These are phyloP conservation scores for Pterocarpus santalinus DNA, from an alignment of 306 rosid genomes.

Conservation along the genomic window DNA sequence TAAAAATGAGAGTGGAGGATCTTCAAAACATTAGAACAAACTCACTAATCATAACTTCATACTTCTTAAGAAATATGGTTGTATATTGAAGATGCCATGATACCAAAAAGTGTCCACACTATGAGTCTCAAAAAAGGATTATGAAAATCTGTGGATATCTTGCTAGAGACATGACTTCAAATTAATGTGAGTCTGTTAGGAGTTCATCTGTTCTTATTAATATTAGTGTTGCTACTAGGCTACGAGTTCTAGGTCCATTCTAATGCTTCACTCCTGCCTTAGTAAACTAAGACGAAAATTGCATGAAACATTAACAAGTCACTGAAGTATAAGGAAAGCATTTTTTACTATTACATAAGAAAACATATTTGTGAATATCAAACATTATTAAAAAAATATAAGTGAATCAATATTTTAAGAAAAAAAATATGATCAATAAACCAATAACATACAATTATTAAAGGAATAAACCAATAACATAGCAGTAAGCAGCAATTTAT, in stretches of 20 bases:
- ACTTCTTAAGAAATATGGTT: neutral
- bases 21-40: neutral
- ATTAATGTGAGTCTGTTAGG: neutral
- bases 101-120: neutral
- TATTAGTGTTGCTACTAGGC: neutral
- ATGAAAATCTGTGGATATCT: too few relatives aligned
- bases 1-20: constrained; percentile 23
- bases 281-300: neutral
- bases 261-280: neutral
- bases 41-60: constrained; percentile 21
- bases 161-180: neutral
- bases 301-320: neutral
- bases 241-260: neutral
- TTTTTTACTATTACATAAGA: neutral
- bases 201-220: neutral
- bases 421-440: too few relatives aligned
- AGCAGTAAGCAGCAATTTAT: too few relatives aligned
- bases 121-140: too few relatives aligned
- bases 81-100: neutral
- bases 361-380: neutral
- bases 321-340: neutral
- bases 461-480: too few relatives aligned
- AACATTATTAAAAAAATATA: neutral
- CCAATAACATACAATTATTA: neutral
- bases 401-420: neutral